These are phyloP conservation scores for Myxozyma lipomycoides DNA, from an alignment of 805 yeast species.

Conservation along the genomic window DNA sequence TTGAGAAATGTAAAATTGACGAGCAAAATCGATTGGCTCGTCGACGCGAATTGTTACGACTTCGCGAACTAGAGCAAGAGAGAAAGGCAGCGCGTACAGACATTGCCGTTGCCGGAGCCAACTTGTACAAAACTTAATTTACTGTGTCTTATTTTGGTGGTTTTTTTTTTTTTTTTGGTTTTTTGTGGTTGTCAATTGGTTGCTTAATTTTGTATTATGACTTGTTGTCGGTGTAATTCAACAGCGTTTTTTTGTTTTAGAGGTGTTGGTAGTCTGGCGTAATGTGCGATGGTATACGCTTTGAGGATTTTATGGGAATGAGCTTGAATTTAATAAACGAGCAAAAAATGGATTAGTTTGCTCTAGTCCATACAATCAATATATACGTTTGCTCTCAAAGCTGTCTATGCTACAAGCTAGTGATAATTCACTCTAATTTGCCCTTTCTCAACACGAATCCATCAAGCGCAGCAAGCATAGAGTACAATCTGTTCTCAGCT, in stretches of 20 bases:
- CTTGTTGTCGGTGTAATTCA: too few relatives aligned
- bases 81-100: neutral
- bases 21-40: constrained; percentile 17
- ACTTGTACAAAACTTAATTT: neutral
- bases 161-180: neutral
- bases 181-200: neutral
- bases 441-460: constrained; percentile 67
- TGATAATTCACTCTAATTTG: constrained; percentile 1
- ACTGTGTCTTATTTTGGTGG: neutral
- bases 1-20: constrained; percentile 17
- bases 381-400: too few relatives aligned
- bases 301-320: too few relatives aligned
- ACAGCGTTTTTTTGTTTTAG: too few relatives aligned
- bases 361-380: too few relatives aligned
- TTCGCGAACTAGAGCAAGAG: constrained; percentile 2
- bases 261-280: too few relatives aligned
- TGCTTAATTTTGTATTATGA: too few relatives aligned
- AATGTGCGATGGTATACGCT: too few relatives aligned
- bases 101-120: neutral
- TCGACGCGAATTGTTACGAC: constrained; percentile 10
- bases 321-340: too few relatives aligned
- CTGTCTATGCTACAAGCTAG: too few relatives aligned
- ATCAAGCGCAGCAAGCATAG: constrained; percentile 92
- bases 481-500: constrained; percentile 93
- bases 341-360: too few relatives aligned